Percentiles rank a stretch among this genome's conserved stretches.
phyloP scores from a whole-genome alignment of 208 protist species.

The Endotrypanum monterogeii region DNA sequence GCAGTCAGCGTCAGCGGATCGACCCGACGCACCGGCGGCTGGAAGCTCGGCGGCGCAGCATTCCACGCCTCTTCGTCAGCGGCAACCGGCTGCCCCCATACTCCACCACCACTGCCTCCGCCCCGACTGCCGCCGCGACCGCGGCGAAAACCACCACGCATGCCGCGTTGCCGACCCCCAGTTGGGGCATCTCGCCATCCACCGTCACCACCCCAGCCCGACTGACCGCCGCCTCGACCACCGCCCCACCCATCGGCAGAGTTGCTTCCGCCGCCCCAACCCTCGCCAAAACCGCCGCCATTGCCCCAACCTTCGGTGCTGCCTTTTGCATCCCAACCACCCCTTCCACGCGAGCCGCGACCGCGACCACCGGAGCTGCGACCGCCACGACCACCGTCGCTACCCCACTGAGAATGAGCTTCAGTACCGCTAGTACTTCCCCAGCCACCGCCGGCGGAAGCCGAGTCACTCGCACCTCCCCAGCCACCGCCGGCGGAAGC shows the following conservation, averaged over 20 bases:
- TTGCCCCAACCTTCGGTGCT: constrained; percentile 6
- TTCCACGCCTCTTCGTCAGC: constrained; percentile 82
- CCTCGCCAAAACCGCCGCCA: constrained; percentile 2
- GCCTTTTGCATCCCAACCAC: constrained; percentile 10
- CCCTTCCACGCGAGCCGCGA: constrained; percentile 4
- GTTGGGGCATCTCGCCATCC: constrained; percentile 27
- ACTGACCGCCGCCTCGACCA: constrained; percentile 8
- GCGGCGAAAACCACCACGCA: constrained; percentile 40
- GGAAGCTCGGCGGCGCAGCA: constrained; percentile 81
- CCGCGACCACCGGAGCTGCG: constrained; percentile 1
- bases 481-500: constrained; percentile 23
- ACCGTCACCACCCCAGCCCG: constrained; percentile 22
- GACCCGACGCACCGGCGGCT: constrained; percentile 80
- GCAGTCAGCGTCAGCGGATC: constrained; percentile 89
- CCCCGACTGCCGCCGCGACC: constrained; percentile 33
- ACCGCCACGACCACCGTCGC: constrained; percentile 1
- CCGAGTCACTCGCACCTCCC: constrained; percentile 6
- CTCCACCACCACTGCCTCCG: constrained; percentile 29
- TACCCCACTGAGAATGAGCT: constrained; percentile 4
- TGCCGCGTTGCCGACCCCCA: constrained; percentile 24
- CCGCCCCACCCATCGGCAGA: constrained; percentile 16
- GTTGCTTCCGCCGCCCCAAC: constrained; percentile 1
- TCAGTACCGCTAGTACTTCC: constrained; percentile 20
- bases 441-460: constrained; percentile 23
- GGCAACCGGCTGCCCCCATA: constrained; percentile 66